Evolutionary conservation across 495 filamentous ascomycete species (phyloP).

Genomic region (Hypoxylon lienhwacheense): DNA sequence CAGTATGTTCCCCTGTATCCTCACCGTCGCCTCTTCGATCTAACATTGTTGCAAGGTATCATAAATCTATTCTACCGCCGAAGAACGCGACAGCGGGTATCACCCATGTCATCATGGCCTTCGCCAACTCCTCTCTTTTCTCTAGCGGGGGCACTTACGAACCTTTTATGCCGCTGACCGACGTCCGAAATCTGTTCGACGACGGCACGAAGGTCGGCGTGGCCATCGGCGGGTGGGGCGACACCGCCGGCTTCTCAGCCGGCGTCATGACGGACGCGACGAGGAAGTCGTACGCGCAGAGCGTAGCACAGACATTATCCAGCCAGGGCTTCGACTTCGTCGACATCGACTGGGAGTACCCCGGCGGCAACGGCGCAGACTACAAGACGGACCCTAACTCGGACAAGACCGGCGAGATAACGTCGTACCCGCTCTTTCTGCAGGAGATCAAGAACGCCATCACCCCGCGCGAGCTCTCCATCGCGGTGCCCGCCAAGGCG

Average conservation of each 20-base stretch:
- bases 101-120: slow-evolving; percentile 60
- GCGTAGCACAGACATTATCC: slow-evolving; percentile 56
- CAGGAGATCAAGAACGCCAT: slow-evolving; percentile 56
- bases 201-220: slow-evolving; percentile 58
- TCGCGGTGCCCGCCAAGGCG: slow-evolving; percentile 59
- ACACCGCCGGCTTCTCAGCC: slow-evolving; percentile 55
- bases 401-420: slow-evolving; percentile 56
- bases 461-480: slow-evolving; percentile 58
- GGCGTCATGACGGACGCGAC: slow-evolving; percentile 50
- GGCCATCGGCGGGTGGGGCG: slow-evolving; percentile 65
- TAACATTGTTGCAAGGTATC: slow-evolving; percentile 27
- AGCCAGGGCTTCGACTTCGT: slow-evolving; percentile 58
- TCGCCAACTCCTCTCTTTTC: slow-evolving; percentile 57
- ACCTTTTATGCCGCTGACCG: slow-evolving; percentile 52
- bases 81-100: slow-evolving; percentile 40
- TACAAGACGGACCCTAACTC: slow-evolving; percentile 60
- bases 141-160: slow-evolving; percentile 48
- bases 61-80: slow-evolving; percentile 28
- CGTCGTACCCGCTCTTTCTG: slow-evolving; percentile 59
- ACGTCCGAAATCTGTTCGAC: slow-evolving; percentile 54
- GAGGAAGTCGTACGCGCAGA: slow-evolving; percentile 56
- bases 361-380: slow-evolving; percentile 60
- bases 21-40: not conserved
- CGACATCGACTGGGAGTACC: slow-evolving; percentile 70
- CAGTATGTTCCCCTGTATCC: slow-evolving; percentile 8